Evolutionary conservation across 2,329 filamentous ascomycete genomes (phyloP).

Genomic region (Thelonectria blattea): DNA sequence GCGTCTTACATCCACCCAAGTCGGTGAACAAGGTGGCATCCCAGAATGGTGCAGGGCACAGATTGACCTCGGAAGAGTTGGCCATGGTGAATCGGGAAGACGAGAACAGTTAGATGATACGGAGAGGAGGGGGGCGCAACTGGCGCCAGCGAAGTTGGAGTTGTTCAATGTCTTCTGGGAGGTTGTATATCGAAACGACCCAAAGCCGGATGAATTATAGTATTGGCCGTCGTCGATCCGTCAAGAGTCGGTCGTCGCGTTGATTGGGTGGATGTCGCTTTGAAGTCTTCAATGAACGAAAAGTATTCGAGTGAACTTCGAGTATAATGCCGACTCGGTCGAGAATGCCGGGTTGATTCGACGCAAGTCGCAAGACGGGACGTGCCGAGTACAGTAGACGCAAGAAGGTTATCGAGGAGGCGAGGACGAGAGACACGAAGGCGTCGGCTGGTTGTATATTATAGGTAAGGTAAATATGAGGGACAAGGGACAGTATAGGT

Average conservation of each 20-base stretch:
- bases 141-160: constrained; percentile 13
- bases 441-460: constrained; percentile 9
- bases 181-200: constrained; percentile 1
- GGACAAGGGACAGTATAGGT: constrained; percentile 15
- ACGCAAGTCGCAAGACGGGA: constrained; percentile 2
- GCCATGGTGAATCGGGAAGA: constrained; percentile 35
- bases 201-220: constrained; percentile 2
- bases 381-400: neutral
- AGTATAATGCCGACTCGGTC: constrained; percentile 14
- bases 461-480: constrained; percentile 14
- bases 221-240: constrained; percentile 3
- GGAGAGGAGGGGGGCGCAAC: constrained; percentile 10
- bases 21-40: constrained; percentile 65
- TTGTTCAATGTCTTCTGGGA: constrained; percentile 5
- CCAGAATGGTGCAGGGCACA: constrained; percentile 74
- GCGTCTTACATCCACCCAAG: constrained; percentile 67
- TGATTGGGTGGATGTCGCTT: neutral
- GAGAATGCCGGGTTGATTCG: constrained; percentile 21
- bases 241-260: neutral
- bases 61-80: constrained; percentile 48
- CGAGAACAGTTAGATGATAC: constrained; percentile 9
- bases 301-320: constrained; percentile 5
- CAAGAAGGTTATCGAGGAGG: constrained; percentile 11
- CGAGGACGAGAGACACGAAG: constrained; percentile 11
- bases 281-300: constrained; percentile 16